Conservation (phyloP, 352 stramenopile genomes). For the Achlya hypogyna region DNA sequence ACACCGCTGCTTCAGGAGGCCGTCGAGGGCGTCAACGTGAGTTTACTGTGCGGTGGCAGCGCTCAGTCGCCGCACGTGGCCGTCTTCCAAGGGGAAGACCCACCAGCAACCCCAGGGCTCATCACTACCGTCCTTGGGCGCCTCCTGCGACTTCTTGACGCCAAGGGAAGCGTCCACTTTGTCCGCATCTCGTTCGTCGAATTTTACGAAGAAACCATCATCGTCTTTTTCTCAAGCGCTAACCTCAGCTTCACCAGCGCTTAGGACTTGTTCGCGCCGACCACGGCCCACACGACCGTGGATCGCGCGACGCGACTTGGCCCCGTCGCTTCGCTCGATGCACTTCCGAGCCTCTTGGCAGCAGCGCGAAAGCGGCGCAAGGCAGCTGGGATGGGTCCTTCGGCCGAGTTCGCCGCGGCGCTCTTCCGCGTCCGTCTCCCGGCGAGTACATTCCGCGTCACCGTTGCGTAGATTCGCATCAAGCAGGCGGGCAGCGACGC, state of each 20-base stretch:
- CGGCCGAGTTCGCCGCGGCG: conserved; percentile 36
- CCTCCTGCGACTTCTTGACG: conserved; percentile 27
- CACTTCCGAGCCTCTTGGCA: conserved; percentile 28
- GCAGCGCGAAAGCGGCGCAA: conserved; percentile 24
- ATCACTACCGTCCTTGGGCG: conserved; percentile 28
- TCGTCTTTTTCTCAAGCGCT: conserved; percentile 19
- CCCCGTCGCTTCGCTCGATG: conserved; percentile 22
- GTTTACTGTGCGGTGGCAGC: conserved; percentile 36
- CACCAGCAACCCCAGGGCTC: conserved; percentile 23
- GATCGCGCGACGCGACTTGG: conserved; percentile 25
- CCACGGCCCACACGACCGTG: conserved; percentile 1
- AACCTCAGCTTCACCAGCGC: background rate
- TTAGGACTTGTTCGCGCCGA: conserved; percentile 27
- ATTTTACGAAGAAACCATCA: conserved; percentile 47
- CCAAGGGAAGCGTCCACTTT: conserved; percentile 28
- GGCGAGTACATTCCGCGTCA: too few species aligned
- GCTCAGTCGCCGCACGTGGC: conserved; percentile 28
- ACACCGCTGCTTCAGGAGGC: conserved; percentile 31
- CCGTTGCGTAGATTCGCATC: conserved; percentile 24
- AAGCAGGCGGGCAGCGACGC: conserved; percentile 32
- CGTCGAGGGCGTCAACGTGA: conserved; percentile 44
- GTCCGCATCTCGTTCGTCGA: conserved; percentile 41
- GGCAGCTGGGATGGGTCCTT: conserved; percentile 27
- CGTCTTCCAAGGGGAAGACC: conserved; percentile 31
- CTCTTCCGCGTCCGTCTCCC: conserved; percentile 49